A percentile compares a stretch with the other conserved stretches of the same genome.
Conservation (phyloP, 1,284 basidiomycete genomes). For the Porogramme epimiltina region DNA sequence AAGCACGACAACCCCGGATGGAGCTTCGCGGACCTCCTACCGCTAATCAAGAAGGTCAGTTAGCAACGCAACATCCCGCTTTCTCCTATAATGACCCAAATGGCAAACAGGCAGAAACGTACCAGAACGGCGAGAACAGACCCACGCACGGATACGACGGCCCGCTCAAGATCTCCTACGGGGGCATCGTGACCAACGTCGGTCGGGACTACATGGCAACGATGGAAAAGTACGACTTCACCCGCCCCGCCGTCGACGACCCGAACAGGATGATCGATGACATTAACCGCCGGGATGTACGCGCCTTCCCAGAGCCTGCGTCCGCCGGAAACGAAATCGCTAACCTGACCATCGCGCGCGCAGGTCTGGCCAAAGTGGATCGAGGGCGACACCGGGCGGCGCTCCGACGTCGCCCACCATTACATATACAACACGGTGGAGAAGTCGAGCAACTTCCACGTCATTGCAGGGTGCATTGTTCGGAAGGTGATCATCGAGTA, state of each 20-base stretch:
- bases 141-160: constrained; percentile 27
- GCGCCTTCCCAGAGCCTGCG: background rate
- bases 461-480: constrained; percentile 24
- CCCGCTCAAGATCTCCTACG: constrained; percentile 30
- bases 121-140: constrained; percentile 12
- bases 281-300: constrained; percentile 26
- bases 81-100: too few relatives aligned
- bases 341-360: too few relatives aligned
- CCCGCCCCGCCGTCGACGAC: constrained; percentile 16
- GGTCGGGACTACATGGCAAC: constrained; percentile 25
- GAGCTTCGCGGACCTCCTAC: constrained; percentile 49
- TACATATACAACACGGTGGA: constrained; percentile 53
- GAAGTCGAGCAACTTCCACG: constrained; percentile 24
- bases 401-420: constrained; percentile 59
- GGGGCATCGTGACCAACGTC: constrained; percentile 23
- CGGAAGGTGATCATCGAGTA: constrained; percentile 33
- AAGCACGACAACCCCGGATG: constrained; percentile 50
- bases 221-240: constrained; percentile 18
- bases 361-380: constrained; percentile 44
- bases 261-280: constrained; percentile 25
- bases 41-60: constrained; percentile 29
- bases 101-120: constrained; percentile 16
- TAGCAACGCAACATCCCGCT: too few relatives aligned
- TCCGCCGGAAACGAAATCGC: too few relatives aligned
- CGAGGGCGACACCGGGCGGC: constrained; percentile 50